phyloP scores from a whole-genome alignment of 306 rosid genomes.

The Quercus gilva region DNA sequence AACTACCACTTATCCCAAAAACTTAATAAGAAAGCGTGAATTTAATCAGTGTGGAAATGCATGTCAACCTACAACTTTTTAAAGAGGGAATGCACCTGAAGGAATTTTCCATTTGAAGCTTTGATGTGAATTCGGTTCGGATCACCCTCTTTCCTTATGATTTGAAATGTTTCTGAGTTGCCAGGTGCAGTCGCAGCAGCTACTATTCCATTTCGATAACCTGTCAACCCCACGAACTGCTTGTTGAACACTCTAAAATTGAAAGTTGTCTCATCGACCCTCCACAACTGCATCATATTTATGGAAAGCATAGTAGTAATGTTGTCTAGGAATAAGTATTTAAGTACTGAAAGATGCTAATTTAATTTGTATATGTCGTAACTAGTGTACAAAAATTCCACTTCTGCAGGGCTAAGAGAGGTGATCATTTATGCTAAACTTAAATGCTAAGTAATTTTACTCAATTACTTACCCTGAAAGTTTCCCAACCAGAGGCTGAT shows the following conservation, averaged over 20 bases:
- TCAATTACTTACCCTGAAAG: conserved; percentile 46
- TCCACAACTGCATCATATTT: conserved; percentile 48
- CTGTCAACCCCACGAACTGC: conserved; percentile 45
- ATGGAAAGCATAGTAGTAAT: not conserved
- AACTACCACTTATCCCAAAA: not conserved
- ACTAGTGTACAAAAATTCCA: too few species aligned
- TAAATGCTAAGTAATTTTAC: not conserved
- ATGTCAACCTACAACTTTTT: not conserved
- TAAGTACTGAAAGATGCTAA: too few species aligned
- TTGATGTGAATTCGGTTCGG: conserved; percentile 41
- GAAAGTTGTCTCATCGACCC: conserved; percentile 49
- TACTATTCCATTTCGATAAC: conserved; percentile 19
- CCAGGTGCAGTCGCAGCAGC: conserved; percentile 38
- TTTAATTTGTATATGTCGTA: too few species aligned
- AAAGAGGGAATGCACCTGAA: conserved; percentile 45
- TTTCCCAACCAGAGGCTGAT: conserved; percentile 52
- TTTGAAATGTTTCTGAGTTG: conserved; percentile 47
- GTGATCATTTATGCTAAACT: not conserved
- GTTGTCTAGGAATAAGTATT: not conserved
- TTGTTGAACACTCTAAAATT: conserved; percentile 54
- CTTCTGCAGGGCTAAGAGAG: too few species aligned
- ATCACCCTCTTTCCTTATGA: conserved; percentile 41
- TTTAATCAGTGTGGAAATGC: not conserved
- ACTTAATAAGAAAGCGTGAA: not conserved
- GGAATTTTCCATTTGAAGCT: conserved; percentile 50